Conservation (phyloP, 306 rosid species). For the Crotalaria pallida region DNA sequence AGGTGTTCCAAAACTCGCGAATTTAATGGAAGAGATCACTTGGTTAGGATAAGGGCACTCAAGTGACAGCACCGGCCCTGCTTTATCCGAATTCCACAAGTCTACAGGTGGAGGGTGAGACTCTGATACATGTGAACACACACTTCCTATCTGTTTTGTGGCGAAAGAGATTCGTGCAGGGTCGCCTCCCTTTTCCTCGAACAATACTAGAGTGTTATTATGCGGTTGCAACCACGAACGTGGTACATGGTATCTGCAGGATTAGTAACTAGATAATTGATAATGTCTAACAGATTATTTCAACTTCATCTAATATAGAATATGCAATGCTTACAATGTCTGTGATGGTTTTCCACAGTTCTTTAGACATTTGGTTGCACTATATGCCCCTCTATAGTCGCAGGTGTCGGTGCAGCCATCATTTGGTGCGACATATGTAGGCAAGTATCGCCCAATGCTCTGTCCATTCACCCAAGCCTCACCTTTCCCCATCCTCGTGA, state of each 20-base stretch:
- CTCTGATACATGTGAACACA: conserved; percentile 75
- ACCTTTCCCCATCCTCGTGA: conserved; percentile 90
- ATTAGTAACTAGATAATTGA: conserved; percentile 8
- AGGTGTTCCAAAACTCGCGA: conserved; percentile 87
- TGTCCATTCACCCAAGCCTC: conserved; percentile 99
- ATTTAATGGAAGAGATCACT: conserved; percentile 67
- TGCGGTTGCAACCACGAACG: conserved; percentile 63
- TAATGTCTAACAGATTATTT: not conserved
- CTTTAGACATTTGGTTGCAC: conserved; percentile 57
- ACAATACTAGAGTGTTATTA: conserved; percentile 65
- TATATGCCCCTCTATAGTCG: conserved; percentile 55
- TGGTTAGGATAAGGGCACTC: conserved; percentile 78
- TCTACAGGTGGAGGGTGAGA: conserved; percentile 78
- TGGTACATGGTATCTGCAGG: conserved; percentile 78
- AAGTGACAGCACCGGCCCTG: conserved; percentile 49
- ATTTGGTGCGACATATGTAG: conserved; percentile 41
- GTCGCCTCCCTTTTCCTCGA: conserved; percentile 84
- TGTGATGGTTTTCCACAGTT: conserved; percentile 93
- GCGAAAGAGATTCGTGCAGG: conserved; percentile 60
- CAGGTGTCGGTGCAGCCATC: conserved; percentile 53
- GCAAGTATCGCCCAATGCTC: conserved; percentile 97
- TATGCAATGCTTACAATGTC: conserved; percentile 46
- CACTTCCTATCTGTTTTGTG: conserved; percentile 48
- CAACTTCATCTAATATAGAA: not conserved
- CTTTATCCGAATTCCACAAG: conserved; percentile 50